Evolutionary conservation across 2,329 filamentous ascomycete species (phyloP).

Genomic region (Coleophoma crateriformis): DNA sequence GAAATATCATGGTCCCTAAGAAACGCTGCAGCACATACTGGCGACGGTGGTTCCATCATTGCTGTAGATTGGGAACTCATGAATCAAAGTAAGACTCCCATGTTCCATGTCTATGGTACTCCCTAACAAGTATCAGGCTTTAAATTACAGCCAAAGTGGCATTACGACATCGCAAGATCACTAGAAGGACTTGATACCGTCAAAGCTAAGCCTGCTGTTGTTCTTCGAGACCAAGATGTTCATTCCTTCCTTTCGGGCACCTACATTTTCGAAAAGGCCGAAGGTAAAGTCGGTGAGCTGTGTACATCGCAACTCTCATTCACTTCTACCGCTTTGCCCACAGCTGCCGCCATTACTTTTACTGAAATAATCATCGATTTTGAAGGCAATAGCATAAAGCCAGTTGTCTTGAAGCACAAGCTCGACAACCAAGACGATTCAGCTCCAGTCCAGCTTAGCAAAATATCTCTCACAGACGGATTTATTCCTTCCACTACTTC

Average conservation of each 20-base stretch:
- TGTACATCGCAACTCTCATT: conserved; percentile 53
- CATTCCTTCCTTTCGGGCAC: conserved; percentile 48
- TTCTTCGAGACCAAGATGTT: conserved; percentile 43
- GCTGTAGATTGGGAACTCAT: conserved; percentile 63
- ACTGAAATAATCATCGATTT: conserved; percentile 48
- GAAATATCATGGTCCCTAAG: conserved; percentile 57
- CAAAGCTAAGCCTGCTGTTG: conserved; percentile 41
- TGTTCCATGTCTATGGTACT: background rate
- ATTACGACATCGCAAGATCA: conserved; percentile 54
- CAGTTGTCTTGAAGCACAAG: conserved; percentile 39
- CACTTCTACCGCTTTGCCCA: conserved; percentile 47
- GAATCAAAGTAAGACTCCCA: conserved; percentile 43
- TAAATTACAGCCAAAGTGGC: conserved; percentile 48
- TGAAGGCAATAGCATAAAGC: conserved; percentile 46
- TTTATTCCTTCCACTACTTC: conserved; percentile 8
- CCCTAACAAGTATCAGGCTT: conserved; percentile 39
- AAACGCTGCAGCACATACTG: conserved; percentile 45
- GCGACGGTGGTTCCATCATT: conserved; percentile 50
- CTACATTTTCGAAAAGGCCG: conserved; percentile 52
- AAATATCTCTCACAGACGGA: conserved; percentile 14
- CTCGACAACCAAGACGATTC: conserved; percentile 1
- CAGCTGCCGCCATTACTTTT: conserved; percentile 46
- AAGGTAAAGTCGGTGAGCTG: conserved; percentile 56
- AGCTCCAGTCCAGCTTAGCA: conserved; percentile 7
- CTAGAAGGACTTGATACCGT: conserved; percentile 41